Evolutionary conservation across 768 basidiomycete genomes (phyloP), one percentile per base, ranked within the genome.

Genomic region (Cyathus striatus): DNA sequence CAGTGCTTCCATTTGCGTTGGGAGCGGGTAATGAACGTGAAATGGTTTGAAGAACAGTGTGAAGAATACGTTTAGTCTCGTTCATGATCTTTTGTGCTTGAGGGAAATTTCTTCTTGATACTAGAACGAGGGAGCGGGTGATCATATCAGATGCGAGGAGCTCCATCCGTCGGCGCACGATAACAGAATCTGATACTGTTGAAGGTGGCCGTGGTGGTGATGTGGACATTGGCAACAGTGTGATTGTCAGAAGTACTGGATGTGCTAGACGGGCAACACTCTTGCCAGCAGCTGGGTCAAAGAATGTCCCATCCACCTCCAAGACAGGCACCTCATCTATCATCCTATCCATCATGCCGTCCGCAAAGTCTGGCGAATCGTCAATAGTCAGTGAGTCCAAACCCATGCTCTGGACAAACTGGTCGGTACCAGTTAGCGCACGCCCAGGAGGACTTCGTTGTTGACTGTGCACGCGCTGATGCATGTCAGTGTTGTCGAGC

Each of bases 121-220:
- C 93, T 35, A 98, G 77, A 23, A 98, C 87, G 23, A 99, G 75
- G 14, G 87, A 86, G 9, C 96, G 83, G 2, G 93, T 93, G 59
- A 98, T 92, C 92, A 98, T 98, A 63, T 98, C 96, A 21, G 86
- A 88, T 20, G 92, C 89, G 27, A 98, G 78, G 3, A 99, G 78
- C 69, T 99, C 96, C 92, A 98, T 96, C 18, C 95, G 72, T 27
- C 96, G 75, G 21, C 96, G 82, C 21, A 95, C 88, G 53, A 99
- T 93, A 40, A 86, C 81, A 1, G 92, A 85, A 56, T 95, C 90
- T 0, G 89, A 89, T 3, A 66, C 66, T 4, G 68, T 60, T 25
- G 75, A 66, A 1, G 71, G 70, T 23, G 77, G 69, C 38, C 72
- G 66, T 10, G 59, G 55, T 14, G 57, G 41, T 42, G 51, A 64